phyloP scores from a whole-genome alignment of 257 asterid genomes.

The Haberlea rhodopensis region DNA sequence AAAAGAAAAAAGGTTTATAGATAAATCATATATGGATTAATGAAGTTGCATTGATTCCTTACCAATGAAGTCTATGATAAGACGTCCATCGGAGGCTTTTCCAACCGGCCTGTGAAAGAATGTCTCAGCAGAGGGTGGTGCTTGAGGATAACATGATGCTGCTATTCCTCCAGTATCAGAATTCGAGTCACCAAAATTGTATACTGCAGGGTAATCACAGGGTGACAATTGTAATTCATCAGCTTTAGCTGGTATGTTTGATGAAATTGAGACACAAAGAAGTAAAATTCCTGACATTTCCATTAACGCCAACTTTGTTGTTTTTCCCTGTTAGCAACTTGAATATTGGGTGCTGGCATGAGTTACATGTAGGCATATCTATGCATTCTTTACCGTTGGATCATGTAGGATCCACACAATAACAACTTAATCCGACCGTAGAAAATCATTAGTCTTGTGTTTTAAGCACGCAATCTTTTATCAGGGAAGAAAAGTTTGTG shows the following conservation, averaged over 20 bases:
- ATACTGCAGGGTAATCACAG: slow-evolving; percentile 51
- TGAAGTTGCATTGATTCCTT: background rate
- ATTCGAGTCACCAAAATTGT: slow-evolving; percentile 70
- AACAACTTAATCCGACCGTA: background rate
- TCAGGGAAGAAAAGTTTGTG: background rate
- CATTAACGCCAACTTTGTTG: slow-evolving; percentile 2
- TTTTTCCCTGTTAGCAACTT: background rate
- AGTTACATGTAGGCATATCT: slow-evolving; percentile 5
- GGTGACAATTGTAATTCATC: background rate
- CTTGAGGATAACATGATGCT: slow-evolving; percentile 51
- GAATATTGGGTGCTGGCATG: background rate
- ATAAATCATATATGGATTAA: background rate
- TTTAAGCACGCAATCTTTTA: background rate
- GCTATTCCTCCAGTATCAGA: slow-evolving; percentile 65
- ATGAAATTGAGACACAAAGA: slow-evolving; percentile 11
- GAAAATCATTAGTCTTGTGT: background rate
- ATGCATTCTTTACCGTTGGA: background rate
- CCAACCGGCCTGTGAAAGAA: slow-evolving; percentile 52
- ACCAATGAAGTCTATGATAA: slow-evolving; percentile 62
- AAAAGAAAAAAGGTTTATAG: too few relatives aligned
- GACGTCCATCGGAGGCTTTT: slow-evolving; percentile 65
- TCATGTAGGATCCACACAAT: background rate
- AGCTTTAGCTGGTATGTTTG: slow-evolving; percentile 14
- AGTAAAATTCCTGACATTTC: background rate
- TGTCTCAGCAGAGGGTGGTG: slow-evolving; percentile 46